Base-by-base conservation (phyloP, 83 land plant species). In the Picea engelmannii region DNA sequence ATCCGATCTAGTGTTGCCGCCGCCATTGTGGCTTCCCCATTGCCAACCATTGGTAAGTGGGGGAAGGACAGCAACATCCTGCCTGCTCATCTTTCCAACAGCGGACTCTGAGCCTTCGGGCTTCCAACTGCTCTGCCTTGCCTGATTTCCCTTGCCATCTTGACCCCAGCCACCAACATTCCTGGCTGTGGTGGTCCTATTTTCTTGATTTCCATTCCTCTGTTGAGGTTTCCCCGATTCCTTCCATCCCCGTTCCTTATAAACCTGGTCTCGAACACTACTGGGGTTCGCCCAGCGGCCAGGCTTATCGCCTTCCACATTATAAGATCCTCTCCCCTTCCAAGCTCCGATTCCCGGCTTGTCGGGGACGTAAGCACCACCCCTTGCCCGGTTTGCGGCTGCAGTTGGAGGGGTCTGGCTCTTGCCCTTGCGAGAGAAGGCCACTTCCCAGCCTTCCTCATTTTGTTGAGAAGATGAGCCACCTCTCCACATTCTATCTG, bases 21-120 rank as follows among this genome's bases (percentile, higher is more conserved):
- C 18, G 87, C 80, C 21, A 77, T 75, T 64, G 15, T 15, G 7
- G 13, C n/a, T 80, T 23, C 81, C 81, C 90, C 90, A 88, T 16
- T 88, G 82, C 94, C 88, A 84, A 3, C 90, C 94, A 70, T 83
- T 81, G 80, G 74, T 61, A 65, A 92, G 83, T 69, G 94, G 92
- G 31, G 94, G 89, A 58, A 80, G 78, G 52, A 86, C 81, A 18
- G 12, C 73, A 18, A 16, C 6, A 55, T 23, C 52, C 18, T 17
- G 25, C 38, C 58, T 77, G 15, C 12, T 16, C 59, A 55, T 55
- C 3, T 12, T 55, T 55, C 59, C 59, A 52, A 21, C 47, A 21
- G 21, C 23, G 21, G 68, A 66, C 59, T 55, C 59, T 55, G 12
- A 12, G 15, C 16, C 12, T 55, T 55, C 12, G 21, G 62, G 58